Percentiles rank a stretch among this genome's conserved stretches.
phyloP scores from a whole-genome alignment of 306 rosid species.

The Cucurbita pepo region DNA sequence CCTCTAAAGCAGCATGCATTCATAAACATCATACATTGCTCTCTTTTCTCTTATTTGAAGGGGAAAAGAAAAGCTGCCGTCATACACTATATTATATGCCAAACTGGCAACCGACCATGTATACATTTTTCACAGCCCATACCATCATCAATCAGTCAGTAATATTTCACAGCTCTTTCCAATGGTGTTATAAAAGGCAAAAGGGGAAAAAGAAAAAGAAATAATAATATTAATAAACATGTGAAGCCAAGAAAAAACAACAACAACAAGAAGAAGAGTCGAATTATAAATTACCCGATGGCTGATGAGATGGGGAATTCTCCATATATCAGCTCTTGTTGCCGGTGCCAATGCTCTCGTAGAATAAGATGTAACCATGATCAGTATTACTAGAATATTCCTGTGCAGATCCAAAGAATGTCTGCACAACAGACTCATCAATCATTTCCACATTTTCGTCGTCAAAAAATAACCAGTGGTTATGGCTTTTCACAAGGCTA shows the following conservation, averaged over 20 bases:
- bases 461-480: conserved; percentile 96
- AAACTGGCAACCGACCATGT: conserved; percentile 43
- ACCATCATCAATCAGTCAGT: conserved; percentile 23
- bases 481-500: conserved; percentile 98
- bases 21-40: conserved; percentile 37
- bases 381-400: conserved; percentile 93
- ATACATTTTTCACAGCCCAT: conserved; percentile 50
- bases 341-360: conserved; percentile 64
- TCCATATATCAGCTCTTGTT: conserved; percentile 37
- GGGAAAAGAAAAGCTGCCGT: conserved; percentile 23
- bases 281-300: conserved; percentile 33
- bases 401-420: conserved; percentile 97
- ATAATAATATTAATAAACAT: conserved; percentile 29
- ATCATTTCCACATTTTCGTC: conserved; percentile 98
- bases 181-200: conserved; percentile 38
- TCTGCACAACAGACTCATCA: conserved; percentile 95
- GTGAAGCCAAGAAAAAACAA: conserved; percentile 6
- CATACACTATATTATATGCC: conserved; percentile 82
- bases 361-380: conserved; percentile 94
- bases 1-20: conserved; percentile 16
- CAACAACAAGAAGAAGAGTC: conserved; percentile 10
- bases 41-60: conserved; percentile 42
- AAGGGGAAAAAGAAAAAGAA: conserved; percentile 11
- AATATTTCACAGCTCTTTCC: conserved; percentile 50
- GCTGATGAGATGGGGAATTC: conserved; percentile 4